phyloP scores from a whole-genome alignment of 164 flowering plant genomes.

The Saururus chinensis region DNA sequence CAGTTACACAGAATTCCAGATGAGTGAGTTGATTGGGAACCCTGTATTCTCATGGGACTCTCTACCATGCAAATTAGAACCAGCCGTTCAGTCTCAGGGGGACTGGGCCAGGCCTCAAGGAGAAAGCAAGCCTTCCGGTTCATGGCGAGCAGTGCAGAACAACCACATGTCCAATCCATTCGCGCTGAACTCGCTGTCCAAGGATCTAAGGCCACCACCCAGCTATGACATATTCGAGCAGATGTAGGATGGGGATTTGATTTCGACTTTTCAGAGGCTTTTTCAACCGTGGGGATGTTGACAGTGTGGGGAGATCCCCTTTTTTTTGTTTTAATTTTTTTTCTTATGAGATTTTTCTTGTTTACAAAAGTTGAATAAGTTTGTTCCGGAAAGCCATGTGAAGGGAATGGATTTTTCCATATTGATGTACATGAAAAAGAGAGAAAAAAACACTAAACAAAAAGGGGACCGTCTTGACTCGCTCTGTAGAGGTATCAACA shows the following conservation, averaged over 20 bases:
- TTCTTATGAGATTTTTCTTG: background rate
- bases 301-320: background rate
- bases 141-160: slow-evolving; percentile 25
- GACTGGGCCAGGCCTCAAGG: slow-evolving; percentile 34
- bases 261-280: background rate
- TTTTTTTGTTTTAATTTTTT: too few species aligned
- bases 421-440: too few species aligned
- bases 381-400: too few species aligned
- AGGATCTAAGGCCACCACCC: background rate
- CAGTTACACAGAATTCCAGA: slow-evolving; percentile 20
- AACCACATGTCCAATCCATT: background rate
- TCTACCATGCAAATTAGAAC: slow-evolving; percentile 26
- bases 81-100: slow-evolving; percentile 35
- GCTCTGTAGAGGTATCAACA: too few species aligned
- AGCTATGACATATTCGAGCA: too few species aligned
- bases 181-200: background rate
- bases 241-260: background rate
- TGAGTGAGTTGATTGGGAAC: slow-evolving; percentile 25
- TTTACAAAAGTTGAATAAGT: too few species aligned
- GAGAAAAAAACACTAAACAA: too few species aligned
- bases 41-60: slow-evolving; percentile 30
- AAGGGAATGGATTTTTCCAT: too few species aligned
- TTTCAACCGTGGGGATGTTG: background rate
- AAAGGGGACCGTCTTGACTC: too few species aligned
- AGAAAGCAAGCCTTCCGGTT: slow-evolving; percentile 12